These are phyloP conservation scores for Daldinia grandis DNA, from an alignment of 495 filamentous ascomycete genomes.

Conservation along the genomic window DNA sequence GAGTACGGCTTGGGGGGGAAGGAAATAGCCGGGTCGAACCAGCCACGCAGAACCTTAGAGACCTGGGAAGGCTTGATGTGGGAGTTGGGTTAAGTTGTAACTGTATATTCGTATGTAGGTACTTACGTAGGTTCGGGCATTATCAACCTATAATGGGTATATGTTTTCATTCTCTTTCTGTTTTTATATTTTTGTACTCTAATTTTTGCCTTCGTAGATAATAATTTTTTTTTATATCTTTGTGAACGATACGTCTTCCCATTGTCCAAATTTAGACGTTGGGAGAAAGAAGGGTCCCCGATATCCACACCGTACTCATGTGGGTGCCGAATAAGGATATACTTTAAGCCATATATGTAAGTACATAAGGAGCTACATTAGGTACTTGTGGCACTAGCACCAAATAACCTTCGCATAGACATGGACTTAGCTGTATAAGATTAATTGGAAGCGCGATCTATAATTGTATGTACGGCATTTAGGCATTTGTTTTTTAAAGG, in stretches of 20 bases:
- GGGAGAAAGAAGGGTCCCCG: slow-evolving; percentile 6
- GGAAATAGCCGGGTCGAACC: slow-evolving; percentile 39
- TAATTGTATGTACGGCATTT: neutral
- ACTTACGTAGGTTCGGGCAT: slow-evolving; percentile 1
- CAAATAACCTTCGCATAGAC: neutral
- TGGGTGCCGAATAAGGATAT: slow-evolving; percentile 8
- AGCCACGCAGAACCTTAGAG: slow-evolving; percentile 23
- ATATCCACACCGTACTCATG: slow-evolving; percentile 15
- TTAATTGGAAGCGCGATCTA: slow-evolving; percentile 6
- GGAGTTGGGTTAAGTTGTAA: slow-evolving; percentile 19
- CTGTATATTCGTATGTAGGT: neutral
- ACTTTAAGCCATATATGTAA: too few species aligned
- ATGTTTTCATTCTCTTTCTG: neutral
- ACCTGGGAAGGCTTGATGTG: neutral
- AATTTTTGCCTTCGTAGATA: slow-evolving; percentile 7
- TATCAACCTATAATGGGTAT: neutral
- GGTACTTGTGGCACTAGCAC: neutral
- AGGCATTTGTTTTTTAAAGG: neutral
- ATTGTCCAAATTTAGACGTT: slow-evolving; percentile 22
- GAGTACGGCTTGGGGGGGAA: slow-evolving; percentile 26
- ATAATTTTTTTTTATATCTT: neutral
- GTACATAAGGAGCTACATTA: neutral
- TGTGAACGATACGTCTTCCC: neutral
- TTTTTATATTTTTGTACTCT: neutral
- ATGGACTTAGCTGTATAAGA: neutral